Evolutionary conservation across 2,329 filamentous ascomycete species (phyloP), one percentile per base, ranked within the genome.

Genomic region (Penicillium polonicum): DNA sequence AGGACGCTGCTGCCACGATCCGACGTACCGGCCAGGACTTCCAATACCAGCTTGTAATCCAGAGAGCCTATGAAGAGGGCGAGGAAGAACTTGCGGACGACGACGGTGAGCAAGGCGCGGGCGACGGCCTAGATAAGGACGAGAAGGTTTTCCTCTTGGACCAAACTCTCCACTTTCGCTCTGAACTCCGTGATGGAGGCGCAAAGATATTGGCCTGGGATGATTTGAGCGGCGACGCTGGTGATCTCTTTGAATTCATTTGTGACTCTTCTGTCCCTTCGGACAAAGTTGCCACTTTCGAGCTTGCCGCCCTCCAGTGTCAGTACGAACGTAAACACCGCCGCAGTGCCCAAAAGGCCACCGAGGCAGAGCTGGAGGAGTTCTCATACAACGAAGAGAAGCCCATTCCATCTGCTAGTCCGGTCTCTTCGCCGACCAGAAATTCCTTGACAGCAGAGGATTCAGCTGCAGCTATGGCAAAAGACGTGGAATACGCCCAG

Each of bases 101-200:
- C 72, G 91, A 92, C 68, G 91, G 87, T 52, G 91, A 93, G 62
- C 90, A 96, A 78, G 88, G 84, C 48, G 88, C 85, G 57, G 83
- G 85, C 44, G 90, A 93, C 70, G 86, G 85, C n/a, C 81, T 94
- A 25, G 92, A 97, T 70, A 91, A 92, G 68, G 95, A 99, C 88
- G 94, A 99, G 78, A 97, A 96, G 80, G 93, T 89, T 0, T 99
- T 97, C 72, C 78, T 97, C 48, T 87, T 99, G n/a, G 93, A 97
- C 83, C 89, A 97, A 74, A 85, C 86, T 53, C 82, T 99, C 38
- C 91, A 91, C 71, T 91, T 99, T 70, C 88, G 93, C 57, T 89
- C 91, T 43, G 91, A 95, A 72, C 84, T 89, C 62, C 85, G 92
- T 63, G 86, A 91, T 62, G 87, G 86, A 38, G 90, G 89, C 23